Percentiles rank a stretch among this genome's conserved stretches.
These are phyloP conservation scores for Cicer yamashitae DNA, from an alignment of 306 rosid genomes.

Conservation along the genomic window DNA sequence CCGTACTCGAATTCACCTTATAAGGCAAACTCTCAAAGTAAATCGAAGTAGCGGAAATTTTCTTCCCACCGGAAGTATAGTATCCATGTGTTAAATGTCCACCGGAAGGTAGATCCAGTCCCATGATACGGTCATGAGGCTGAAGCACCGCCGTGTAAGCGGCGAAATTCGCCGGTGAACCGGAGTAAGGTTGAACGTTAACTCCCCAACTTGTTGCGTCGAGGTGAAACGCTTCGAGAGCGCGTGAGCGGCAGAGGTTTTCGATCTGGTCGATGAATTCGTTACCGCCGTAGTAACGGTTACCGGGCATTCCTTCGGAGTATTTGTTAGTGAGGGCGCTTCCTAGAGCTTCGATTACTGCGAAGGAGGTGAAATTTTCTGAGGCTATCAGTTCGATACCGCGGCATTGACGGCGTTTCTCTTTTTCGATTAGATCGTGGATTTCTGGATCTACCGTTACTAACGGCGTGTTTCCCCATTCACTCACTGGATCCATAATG, in stretches of 20 bases:
- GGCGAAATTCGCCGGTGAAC: slow-evolving; percentile 93
- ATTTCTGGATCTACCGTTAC: slow-evolving; percentile 72
- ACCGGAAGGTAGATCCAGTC: slow-evolving; percentile 89
- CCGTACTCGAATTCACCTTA: slow-evolving; percentile 70
- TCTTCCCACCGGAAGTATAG: slow-evolving; percentile 92
- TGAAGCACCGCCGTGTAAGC: slow-evolving; percentile 93
- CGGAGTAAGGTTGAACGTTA: slow-evolving; percentile 91
- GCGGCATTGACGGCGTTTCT: slow-evolving; percentile 90
- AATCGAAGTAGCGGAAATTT: slow-evolving; percentile 93
- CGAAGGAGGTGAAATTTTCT: slow-evolving; percentile 93
- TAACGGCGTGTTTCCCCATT: slow-evolving; percentile 79
- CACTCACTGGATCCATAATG: slow-evolving; percentile 66
- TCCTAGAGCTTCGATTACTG: slow-evolving; percentile 92
- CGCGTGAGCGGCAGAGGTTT: slow-evolving; percentile 81
- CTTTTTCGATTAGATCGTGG: slow-evolving; percentile 85
- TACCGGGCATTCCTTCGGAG: slow-evolving; percentile 94
- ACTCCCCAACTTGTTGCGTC: slow-evolving; percentile 81
- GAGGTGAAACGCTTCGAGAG: slow-evolving; percentile 71
- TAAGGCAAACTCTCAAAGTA: slow-evolving; percentile 95
- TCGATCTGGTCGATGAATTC: slow-evolving; percentile 91
- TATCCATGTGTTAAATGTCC: slow-evolving; percentile 91
- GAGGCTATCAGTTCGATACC: slow-evolving; percentile 96
- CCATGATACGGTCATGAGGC: slow-evolving; percentile 95
- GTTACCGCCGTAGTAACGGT: slow-evolving; percentile 93
- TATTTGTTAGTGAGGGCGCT: slow-evolving; percentile 88